phyloP scores from a whole-genome alignment of 75 land plant species.

The Cryptomeria japonica region DNA sequence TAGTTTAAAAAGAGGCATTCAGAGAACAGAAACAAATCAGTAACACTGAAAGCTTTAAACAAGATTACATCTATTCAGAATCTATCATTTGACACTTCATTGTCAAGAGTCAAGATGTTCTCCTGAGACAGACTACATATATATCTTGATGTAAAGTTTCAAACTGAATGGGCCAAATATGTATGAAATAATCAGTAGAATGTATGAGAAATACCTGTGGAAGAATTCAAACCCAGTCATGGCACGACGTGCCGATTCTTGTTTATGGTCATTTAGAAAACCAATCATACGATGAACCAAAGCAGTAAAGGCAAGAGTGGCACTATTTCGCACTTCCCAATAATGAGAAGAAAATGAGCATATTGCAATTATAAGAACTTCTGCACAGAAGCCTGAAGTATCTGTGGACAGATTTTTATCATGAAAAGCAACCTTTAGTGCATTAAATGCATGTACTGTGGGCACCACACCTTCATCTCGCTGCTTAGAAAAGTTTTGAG shows the following conservation, averaged over 20 bases:
- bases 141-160: not conserved
- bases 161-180: not conserved
- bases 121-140: not conserved
- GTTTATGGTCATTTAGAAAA: constrained; percentile 83
- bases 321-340: constrained; percentile 96
- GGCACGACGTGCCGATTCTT: constrained; percentile 87
- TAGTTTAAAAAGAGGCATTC: not conserved
- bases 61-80: not conserved
- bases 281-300: constrained; percentile 94
- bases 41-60: not conserved
- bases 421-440: constrained; percentile 86
- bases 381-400: constrained; percentile 95
- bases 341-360: constrained; percentile 84
- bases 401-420: constrained; percentile 94
- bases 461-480: constrained; percentile 96
- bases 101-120: not conserved
- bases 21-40: not conserved
- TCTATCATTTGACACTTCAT: not conserved
- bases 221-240: constrained; percentile 97
- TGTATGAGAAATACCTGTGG: constrained; percentile 68
- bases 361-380: constrained; percentile 74
- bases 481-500: constrained; percentile 34
- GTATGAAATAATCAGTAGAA: not conserved
- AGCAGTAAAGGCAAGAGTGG: constrained; percentile 90
- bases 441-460: constrained; percentile 95